These are phyloP conservation scores for Porodaedalea pini DNA, from an alignment of 1,284 basidiomycete species.

Conservation along the genomic window DNA sequence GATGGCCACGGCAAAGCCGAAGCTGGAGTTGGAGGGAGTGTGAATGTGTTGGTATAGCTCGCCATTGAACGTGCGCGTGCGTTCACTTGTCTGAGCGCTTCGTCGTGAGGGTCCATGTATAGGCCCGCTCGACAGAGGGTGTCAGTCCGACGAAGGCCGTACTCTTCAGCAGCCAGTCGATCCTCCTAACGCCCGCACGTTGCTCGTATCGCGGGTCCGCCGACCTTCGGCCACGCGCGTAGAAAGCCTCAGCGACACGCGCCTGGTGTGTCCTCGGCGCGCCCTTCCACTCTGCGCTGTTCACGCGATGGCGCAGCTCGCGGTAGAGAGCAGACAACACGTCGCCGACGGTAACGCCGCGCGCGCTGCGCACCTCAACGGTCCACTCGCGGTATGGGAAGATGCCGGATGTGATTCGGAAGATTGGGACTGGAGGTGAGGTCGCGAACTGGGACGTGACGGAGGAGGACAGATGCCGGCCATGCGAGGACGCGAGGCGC, in stretches of 20 bases:
- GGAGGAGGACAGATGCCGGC: slow-evolving; percentile 28
- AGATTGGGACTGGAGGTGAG: slow-evolving; percentile 34
- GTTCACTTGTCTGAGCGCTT: slow-evolving; percentile 18
- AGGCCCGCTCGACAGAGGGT: slow-evolving; percentile 32
- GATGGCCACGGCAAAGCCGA: not conserved
- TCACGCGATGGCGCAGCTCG: slow-evolving; percentile 37
- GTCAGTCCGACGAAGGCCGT: slow-evolving; percentile 50
- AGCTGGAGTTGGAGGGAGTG: not conserved
- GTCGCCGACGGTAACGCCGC: slow-evolving; percentile 46
- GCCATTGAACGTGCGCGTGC: slow-evolving; percentile 1
- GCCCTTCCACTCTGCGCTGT: slow-evolving; percentile 38
- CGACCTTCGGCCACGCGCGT: slow-evolving; percentile 39
- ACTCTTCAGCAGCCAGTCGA: slow-evolving; percentile 46
- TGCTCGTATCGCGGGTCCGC: slow-evolving; percentile 33
- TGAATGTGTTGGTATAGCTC: not conserved
- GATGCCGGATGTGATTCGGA: slow-evolving; percentile 44
- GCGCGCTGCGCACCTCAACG: slow-evolving; percentile 35
- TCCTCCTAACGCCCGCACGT: slow-evolving; percentile 40
- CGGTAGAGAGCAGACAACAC: slow-evolving; percentile 42
- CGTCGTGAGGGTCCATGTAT: slow-evolving; percentile 42
- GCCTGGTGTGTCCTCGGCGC: slow-evolving; percentile 39
- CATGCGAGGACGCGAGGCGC: slow-evolving; percentile 28
- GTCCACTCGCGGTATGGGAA: slow-evolving; percentile 39
- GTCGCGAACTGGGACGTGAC: slow-evolving; percentile 42
- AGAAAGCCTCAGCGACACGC: slow-evolving; percentile 39